Percentiles rank a stretch among this genome's conserved stretches.
Evolutionary conservation across 495 filamentous ascomycete genomes (phyloP).

Genomic region (Evernia prunastri): DNA sequence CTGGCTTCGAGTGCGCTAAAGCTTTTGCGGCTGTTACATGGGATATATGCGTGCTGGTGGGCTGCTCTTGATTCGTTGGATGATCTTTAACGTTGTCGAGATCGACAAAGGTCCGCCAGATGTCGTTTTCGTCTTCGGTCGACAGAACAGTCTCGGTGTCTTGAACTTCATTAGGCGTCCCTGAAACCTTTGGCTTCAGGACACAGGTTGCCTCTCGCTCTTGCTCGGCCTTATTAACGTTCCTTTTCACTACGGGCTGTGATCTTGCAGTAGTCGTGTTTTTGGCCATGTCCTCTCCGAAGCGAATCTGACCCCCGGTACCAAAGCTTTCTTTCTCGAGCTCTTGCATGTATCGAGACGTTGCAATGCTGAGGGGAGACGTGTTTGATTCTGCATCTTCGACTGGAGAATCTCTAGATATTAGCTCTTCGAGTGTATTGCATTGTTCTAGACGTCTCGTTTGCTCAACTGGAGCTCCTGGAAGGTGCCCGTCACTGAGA

Average conservation of each 20-base stretch:
- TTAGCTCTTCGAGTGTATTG: not conserved
- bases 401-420: not conserved
- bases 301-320: not conserved
- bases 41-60: not conserved
- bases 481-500: not conserved
- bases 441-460: not conserved
- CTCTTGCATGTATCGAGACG: not conserved
- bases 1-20: too few species aligned
- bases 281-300: not conserved
- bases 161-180: not conserved
- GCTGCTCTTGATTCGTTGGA: not conserved
- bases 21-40: not conserved
- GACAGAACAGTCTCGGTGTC: not conserved
- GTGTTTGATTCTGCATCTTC: not conserved
- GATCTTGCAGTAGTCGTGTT: not conserved
- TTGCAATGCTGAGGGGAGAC: not conserved
- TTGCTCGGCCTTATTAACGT: not conserved
- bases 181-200: not conserved
- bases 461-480: not conserved
- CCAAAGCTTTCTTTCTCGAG: not conserved
- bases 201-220: not conserved
- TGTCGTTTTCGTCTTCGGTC: conserved; percentile 4
- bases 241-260: not conserved
- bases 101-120: conserved; percentile 7
- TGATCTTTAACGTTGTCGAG: not conserved